Evolutionary conservation across 495 filamentous ascomycete species (phyloP), one percentile per base, ranked within the genome.

Genomic region (Viridothelium virens): DNA sequence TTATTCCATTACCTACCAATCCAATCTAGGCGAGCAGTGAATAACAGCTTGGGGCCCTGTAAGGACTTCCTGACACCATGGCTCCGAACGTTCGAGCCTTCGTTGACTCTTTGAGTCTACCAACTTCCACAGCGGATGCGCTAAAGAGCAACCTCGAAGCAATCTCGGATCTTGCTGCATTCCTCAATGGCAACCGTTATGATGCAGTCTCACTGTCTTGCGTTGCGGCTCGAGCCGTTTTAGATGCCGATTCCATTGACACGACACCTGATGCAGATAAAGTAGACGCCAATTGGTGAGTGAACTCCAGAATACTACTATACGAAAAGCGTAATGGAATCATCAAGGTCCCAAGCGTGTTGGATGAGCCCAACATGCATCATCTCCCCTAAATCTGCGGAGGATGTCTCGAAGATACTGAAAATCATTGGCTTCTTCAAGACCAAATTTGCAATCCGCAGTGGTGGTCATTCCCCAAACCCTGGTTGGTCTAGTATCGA

Each of bases 401-500:
- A 38, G 10, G 62, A 63, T 41, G 62, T 63, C 1, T 63, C 62
- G 9, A 38, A 18, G 37, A 18, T 37, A 41, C 6, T 63, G 2
- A 63, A 4, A 37, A 63, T 46, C 10, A n/a, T 63, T 41, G 2
- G 14, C 10, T 46, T 63, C 9, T 39, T 41, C 62, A 56, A 39
- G 34, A 4, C 48, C 33, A 50, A 66, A 3, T 66, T 66, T 44
- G 31, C 53, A 1, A 48, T 66, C n/a, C 65, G 65, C 3, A 61
- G 65, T 31, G 50, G 65, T 39, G 65, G 65, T n/a, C 62, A 48
- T 47, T 47, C 16, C 10, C 16, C 62, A 25, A 36, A 50, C 36
- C 31, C 38, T 12, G 39, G 47, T 16, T 48, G 33, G 7, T 47
- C 10, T 3, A 36, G 38, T 33, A 64, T 46, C 14, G 53, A 62